These are phyloP conservation scores for Rhipidocladum racemiflorum DNA, from an alignment of 176 grass and related monocot genomes.

Conservation along the genomic window DNA sequence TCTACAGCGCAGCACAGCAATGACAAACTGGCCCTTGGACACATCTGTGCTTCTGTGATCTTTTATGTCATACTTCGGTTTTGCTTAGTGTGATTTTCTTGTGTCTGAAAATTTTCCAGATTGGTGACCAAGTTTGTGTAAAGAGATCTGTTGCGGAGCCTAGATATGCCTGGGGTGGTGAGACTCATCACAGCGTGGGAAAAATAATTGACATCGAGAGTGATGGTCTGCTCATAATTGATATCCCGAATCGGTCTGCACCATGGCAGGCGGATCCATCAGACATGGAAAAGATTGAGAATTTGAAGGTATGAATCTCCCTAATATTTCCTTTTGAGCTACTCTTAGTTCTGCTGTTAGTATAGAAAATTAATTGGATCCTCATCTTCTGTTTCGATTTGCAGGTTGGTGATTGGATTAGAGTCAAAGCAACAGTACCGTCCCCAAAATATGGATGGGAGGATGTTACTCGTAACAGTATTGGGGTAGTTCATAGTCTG, in stretches of 20 bases:
- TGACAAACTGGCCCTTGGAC: not conserved
- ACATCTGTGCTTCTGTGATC: not conserved
- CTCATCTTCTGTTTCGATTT: constrained; percentile 25
- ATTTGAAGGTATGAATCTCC: constrained; percentile 66
- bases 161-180: constrained; percentile 95
- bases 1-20: not conserved
- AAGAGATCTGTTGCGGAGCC: constrained; percentile 97
- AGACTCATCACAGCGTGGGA: constrained; percentile 98
- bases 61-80: constrained; percentile 10
- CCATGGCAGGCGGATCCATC: constrained; percentile 95
- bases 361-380: constrained; percentile 7
- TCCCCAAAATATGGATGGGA: constrained; percentile 99
- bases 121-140: constrained; percentile 94
- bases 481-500: constrained; percentile 88
- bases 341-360: not conserved
- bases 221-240: constrained; percentile 78
- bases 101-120: constrained; percentile 49
- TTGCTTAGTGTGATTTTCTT: constrained; percentile 30
- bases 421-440: constrained; percentile 85
- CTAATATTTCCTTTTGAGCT: not conserved
- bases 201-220: constrained; percentile 89
- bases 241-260: constrained; percentile 65
- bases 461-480: constrained; percentile 85
- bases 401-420: constrained; percentile 96
- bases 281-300: constrained; percentile 97